phyloP scores from a whole-genome alignment of 768 basidiomycete genomes.

The Chalciporus piperatus region DNA sequence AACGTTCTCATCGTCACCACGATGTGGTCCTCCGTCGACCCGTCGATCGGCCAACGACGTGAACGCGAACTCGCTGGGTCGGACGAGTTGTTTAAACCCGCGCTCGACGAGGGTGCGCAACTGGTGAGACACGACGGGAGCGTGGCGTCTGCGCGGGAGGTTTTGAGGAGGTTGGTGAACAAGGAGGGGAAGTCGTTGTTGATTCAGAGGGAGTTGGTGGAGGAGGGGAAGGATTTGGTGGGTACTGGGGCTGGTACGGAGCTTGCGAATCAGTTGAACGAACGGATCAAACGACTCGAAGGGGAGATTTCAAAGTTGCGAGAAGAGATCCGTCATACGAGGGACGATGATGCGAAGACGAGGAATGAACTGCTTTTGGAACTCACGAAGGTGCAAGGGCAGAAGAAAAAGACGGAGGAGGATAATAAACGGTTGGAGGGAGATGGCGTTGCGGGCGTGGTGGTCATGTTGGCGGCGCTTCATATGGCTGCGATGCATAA shows the following conservation, averaged over 20 bases:
- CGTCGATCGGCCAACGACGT: conserved; percentile 31
- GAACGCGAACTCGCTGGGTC: conserved; percentile 39
- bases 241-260: conserved; percentile 49
- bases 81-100: conserved; percentile 43
- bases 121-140: conserved; percentile 39
- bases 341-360: conserved; percentile 39
- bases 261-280: conserved; percentile 42
- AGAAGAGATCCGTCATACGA: conserved; percentile 39
- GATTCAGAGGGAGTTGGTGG: conserved; percentile 50
- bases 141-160: conserved; percentile 37
- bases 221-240: conserved; percentile 39
- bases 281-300: conserved; percentile 39
- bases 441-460: too few species aligned
- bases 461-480: too few species aligned
- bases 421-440: conserved; percentile 28
- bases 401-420: conserved; percentile 5
- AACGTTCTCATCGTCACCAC: conserved; percentile 48
- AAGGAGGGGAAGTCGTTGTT: conserved; percentile 39
- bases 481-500: too few species aligned
- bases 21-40: conserved; percentile 42
- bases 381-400: conserved; percentile 34
- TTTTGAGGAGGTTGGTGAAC: conserved; percentile 38
- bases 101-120: conserved; percentile 41
- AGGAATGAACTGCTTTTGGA: conserved; percentile 38
- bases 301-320: conserved; percentile 41